phyloP scores from a whole-genome alignment of 148 eudicot genomes.

The Chenopodium berlandieri region DNA sequence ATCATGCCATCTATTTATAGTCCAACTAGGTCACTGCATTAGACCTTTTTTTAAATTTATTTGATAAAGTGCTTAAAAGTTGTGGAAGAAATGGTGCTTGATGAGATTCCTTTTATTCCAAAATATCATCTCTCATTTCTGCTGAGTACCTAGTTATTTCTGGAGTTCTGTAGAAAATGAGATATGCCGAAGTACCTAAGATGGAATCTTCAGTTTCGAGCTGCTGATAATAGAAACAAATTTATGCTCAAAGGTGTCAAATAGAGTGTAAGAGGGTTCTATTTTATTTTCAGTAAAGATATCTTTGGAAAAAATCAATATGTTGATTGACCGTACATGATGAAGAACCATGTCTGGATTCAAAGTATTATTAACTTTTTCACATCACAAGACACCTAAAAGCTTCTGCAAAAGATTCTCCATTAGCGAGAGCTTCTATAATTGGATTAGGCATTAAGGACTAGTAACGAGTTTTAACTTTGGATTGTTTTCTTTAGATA shows the following conservation, averaged over 20 bases:
- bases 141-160: neutral
- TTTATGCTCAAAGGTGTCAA: neutral
- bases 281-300: neutral
- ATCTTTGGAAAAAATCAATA: constrained; percentile 4
- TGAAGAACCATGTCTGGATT: constrained; percentile 23
- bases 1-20: constrained; percentile 24
- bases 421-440: neutral
- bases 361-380: constrained; percentile 2
- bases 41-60: neutral
- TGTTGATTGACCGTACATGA: constrained; percentile 13
- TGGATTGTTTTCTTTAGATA: too few species aligned
- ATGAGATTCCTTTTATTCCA: constrained; percentile 13
- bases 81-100: neutral
- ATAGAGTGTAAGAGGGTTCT: neutral
- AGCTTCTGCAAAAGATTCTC: constrained; percentile 11
- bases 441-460: neutral
- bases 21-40: neutral
- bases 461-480: neutral
- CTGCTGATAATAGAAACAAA: neutral
- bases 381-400: neutral
- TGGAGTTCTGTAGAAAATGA: neutral
- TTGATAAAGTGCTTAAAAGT: neutral
- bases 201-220: neutral
- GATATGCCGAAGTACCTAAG: neutral
- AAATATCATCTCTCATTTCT: constrained; percentile 1